Evolutionary conservation across 208 protist genomes (phyloP).

Genomic region (Wallacemonas sp.): DNA sequence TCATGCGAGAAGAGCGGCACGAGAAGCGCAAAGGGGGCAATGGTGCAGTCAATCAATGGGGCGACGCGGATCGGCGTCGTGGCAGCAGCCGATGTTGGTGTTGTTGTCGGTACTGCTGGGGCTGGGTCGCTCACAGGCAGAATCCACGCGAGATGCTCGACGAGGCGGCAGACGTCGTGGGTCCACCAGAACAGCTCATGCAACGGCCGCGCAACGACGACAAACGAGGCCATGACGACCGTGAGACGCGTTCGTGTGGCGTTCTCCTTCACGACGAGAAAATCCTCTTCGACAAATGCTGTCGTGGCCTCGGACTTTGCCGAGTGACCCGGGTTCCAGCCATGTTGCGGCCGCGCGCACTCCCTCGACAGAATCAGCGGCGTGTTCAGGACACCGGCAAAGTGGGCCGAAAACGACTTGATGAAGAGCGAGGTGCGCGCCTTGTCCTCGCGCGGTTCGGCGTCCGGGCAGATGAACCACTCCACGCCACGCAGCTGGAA

Average conservation of each 20-base stretch:
- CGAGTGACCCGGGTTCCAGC: no score
- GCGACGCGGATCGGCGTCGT: no score
- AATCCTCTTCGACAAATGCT: constrained; percentile 25
- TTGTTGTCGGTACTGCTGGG: background rate
- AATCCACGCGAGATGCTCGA: background rate
- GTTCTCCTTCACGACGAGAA: constrained; percentile 59
- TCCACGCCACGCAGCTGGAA: constrained; percentile 18
- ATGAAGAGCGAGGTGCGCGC: constrained; percentile 50
- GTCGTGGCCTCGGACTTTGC: no score
- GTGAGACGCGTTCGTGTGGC: constrained; percentile 41
- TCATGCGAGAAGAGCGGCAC: constrained; percentile 41
- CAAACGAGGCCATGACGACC: constrained; percentile 35
- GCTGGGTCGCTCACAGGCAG: background rate
- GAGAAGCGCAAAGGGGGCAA: constrained; percentile 31
- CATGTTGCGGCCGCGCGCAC: constrained; percentile 1
- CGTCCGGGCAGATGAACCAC: constrained; percentile 19
- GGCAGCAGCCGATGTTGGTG: background rate
- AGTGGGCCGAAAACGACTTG: constrained; percentile 29
- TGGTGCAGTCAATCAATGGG: constrained; percentile 19
- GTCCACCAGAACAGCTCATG: constrained; percentile 77
- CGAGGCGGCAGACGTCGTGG: constrained; percentile 14
- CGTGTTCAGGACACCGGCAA: constrained; percentile 50
- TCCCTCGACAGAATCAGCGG: constrained; percentile 51
- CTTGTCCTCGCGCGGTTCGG: constrained; percentile 27
- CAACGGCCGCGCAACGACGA: constrained; percentile 47